Conservation (phyloP, 768 basidiomycete genomes). For the Scleroderma bovista region DNA sequence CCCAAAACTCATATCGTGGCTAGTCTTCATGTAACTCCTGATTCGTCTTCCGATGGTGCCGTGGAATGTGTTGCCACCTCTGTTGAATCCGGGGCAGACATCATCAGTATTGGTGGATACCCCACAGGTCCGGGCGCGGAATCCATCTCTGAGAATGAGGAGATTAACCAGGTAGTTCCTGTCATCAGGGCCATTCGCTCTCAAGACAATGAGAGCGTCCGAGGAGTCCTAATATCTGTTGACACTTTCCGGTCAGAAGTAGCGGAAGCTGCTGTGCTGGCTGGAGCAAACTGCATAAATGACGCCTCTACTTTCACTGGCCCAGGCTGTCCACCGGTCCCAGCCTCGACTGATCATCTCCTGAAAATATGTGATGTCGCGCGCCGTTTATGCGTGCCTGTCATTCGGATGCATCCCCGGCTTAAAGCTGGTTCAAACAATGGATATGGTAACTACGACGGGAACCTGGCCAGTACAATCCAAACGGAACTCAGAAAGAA, state of each 20-base stretch:
- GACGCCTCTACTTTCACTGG: conserved; percentile 85
- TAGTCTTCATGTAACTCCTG: conserved; percentile 88
- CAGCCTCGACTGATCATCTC: conserved; percentile 36
- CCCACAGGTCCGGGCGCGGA: conserved; percentile 82
- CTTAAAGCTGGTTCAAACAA: conserved; percentile 78
- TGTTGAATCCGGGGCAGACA: conserved; percentile 54
- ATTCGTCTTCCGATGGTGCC: conserved; percentile 94
- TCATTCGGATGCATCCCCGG: conserved; percentile 91
- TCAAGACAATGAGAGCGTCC: conserved; percentile 13
- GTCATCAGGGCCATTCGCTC: conserved; percentile 55
- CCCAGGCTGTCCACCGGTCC: conserved; percentile 38
- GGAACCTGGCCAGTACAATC: conserved; percentile 59
- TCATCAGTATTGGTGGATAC: conserved; percentile 92
- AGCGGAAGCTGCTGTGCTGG: conserved; percentile 63
- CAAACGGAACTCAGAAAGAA: conserved; percentile 65
- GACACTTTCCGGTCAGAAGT: conserved; percentile 47
- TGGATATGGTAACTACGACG: conserved; percentile 47
- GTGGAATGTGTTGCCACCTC: conserved; percentile 48
- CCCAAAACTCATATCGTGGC: conserved; percentile 76
- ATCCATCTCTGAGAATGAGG: conserved; percentile 63
- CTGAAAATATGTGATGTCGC: conserved; percentile 61
- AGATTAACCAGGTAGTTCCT: conserved; percentile 67
- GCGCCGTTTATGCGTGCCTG: conserved; percentile 62
- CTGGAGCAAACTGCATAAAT: conserved; percentile 91
- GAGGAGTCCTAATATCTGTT: conserved; percentile 16